phyloP scores from a whole-genome alignment of 176 grass and related monocot species.

The Eragrostis nindensis region DNA sequence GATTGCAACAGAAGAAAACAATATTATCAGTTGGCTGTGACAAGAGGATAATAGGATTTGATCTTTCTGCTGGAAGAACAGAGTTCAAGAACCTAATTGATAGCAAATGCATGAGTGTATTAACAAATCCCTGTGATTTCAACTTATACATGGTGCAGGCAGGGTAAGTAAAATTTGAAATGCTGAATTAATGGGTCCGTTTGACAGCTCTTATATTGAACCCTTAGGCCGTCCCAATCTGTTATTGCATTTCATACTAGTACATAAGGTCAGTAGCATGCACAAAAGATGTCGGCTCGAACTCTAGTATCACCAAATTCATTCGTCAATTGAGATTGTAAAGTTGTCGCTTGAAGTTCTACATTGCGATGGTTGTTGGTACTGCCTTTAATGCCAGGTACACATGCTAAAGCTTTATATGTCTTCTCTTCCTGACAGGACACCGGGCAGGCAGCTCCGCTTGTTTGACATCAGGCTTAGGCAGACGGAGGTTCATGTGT shows the following conservation, averaged over 20 bases:
- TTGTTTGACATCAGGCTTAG: slow-evolving; percentile 83
- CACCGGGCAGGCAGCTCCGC: slow-evolving; percentile 73
- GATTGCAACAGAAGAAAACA: slow-evolving; percentile 79
- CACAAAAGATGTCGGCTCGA: background rate
- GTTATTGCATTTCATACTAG: background rate
- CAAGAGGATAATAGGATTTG: slow-evolving; percentile 88
- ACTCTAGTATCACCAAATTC: background rate
- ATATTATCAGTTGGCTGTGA: slow-evolving; percentile 87
- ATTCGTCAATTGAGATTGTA: slow-evolving; percentile 1
- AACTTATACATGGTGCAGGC: slow-evolving; percentile 98
- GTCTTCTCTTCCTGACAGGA: slow-evolving; percentile 48
- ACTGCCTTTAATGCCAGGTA: background rate
- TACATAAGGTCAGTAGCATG: background rate
- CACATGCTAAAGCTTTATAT: background rate
- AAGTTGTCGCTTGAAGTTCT: background rate
- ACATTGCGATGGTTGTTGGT: background rate
- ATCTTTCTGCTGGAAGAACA: slow-evolving; percentile 70
- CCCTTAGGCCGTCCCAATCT: background rate
- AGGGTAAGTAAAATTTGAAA: slow-evolving; percentile 65
- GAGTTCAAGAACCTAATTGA: slow-evolving; percentile 88
- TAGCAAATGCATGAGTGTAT: slow-evolving; percentile 92
- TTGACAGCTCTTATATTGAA: background rate
- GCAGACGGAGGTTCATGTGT: slow-evolving; percentile 77
- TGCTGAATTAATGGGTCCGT: background rate
- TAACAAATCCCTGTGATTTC: slow-evolving; percentile 84